Evolutionary conservation across 768 basidiomycete genomes (phyloP).

Genomic region (Lentinula boryana): DNA sequence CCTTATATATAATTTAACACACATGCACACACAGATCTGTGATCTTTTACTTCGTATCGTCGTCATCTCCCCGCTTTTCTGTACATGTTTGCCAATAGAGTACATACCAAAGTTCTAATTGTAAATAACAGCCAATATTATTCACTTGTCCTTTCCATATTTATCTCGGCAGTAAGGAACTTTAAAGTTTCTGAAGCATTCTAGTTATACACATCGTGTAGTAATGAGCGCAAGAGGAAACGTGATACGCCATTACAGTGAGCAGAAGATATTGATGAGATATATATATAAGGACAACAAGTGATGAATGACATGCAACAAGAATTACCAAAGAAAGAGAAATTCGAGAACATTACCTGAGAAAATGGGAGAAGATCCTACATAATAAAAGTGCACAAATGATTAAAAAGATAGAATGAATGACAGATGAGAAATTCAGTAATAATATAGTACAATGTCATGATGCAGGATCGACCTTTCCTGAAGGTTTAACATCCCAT

Average conservation of each 20-base stretch:
- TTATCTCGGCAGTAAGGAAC: too few species aligned
- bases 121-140: neutral
- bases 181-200: too few species aligned
- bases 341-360: too few species aligned
- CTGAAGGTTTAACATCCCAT: slow-evolving; percentile 50
- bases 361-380: neutral
- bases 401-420: neutral
- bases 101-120: neutral
- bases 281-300: neutral
- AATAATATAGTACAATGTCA: neutral
- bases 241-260: too few species aligned
- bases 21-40: neutral
- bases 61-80: neutral
- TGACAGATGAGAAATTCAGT: neutral
- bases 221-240: too few species aligned
- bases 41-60: neutral
- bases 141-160: neutral
- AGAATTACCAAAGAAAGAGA: neutral
- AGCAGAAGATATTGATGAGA: neutral
- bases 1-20: neutral
- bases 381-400: neutral
- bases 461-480: neutral
- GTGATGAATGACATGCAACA: neutral
- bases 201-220: too few species aligned
- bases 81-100: neutral